Evolutionary conservation across 2,329 filamentous ascomycete species (phyloP).

Genomic region (Scedosporium aurantiacum): DNA sequence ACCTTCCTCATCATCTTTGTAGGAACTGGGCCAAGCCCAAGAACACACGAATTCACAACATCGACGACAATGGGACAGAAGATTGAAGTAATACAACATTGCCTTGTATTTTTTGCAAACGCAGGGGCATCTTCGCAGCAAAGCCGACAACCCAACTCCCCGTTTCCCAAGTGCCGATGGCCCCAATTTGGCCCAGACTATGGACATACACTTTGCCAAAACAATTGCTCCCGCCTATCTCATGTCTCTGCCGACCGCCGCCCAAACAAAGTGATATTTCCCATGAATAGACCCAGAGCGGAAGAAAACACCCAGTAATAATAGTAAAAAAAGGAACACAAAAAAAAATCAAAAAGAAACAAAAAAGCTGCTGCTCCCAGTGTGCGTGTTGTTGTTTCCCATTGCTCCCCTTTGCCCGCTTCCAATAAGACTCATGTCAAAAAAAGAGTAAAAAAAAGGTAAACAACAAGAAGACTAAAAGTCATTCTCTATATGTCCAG

Average conservation of each 20-base stretch:
- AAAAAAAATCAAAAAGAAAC: slow-evolving; percentile 3
- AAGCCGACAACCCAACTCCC: slow-evolving; percentile 1
- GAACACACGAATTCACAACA: not conserved
- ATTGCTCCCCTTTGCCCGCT: slow-evolving; percentile 3
- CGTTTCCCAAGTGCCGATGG: not conserved
- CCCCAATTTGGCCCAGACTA: slow-evolving; percentile 1
- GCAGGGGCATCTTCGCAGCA: slow-evolving; percentile 1
- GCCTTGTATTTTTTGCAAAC: not conserved
- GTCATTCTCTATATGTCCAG: slow-evolving; percentile 5
- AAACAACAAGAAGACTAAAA: slow-evolving; percentile 5
- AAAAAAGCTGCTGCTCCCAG: slow-evolving; percentile 2
- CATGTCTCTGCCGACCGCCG: slow-evolving; percentile 1
- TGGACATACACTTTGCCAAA: slow-evolving; percentile 1
- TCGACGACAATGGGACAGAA: not conserved
- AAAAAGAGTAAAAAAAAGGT: not conserved
- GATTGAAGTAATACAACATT: not conserved
- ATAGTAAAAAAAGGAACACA: not conserved
- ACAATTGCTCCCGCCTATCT: slow-evolving; percentile 1
- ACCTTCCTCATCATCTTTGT: not conserved
- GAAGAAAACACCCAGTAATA: not conserved
- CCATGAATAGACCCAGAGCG: slow-evolving; percentile 1
- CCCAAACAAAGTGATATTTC: slow-evolving; percentile 4
- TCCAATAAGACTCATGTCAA: not conserved
- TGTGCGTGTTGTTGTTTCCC: not conserved
- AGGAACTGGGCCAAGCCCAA: not conserved